Base-by-base conservation (phyloP, 2,329 filamentous ascomycete species). In the Fusarium verticillioides region DNA sequence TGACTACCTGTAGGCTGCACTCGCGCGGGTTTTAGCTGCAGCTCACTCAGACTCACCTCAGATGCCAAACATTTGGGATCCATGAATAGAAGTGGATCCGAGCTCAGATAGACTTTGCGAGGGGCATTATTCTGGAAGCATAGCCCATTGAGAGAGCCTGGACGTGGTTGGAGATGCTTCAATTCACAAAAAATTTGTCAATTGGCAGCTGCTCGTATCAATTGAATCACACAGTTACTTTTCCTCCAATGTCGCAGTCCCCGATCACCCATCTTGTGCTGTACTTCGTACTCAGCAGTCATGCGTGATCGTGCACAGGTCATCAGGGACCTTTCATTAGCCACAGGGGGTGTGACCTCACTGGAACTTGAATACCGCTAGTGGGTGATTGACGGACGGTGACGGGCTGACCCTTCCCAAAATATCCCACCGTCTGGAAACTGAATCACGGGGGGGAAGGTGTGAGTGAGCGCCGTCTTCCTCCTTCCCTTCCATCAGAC, bases 321-420 rank as follows among this genome's bases (percentile, higher is more conserved):
- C 72, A 75, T 75, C 69, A 75, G 65, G 72, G 72, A 72, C 72
- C 59, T 67, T 40, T 54, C 28, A 46, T 64, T 34, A 70, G 60
- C 59, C 59, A 75, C 72, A 68, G 50, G 57, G 57, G 72, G 72
- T 68, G 72, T 74, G 70, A 44, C 26, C 44, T 74, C 60, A 52
- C 39, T 65, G 46, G 26, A 62, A 39, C 23, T 32, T 23, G 44
- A 47, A 23, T 37, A 36, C 26, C 42, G 23, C 43, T 66, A 39
- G 54, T 47, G 39, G 44, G 23, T 49, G 53, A 37, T 39, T 49
- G 53, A 40, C 37, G 28, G 59, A 46, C 47, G 43, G 62, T 60
- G 65, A 63, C 67, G 69, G 65, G 67, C 68, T 76, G 71, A 72
- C 71, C 66, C 60, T 76, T 61, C 60, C 75, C 67, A 77, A 76